Evolutionary conservation across 2,329 filamentous ascomycete genomes (phyloP).

Genomic region (Neonectria ditissima): DNA sequence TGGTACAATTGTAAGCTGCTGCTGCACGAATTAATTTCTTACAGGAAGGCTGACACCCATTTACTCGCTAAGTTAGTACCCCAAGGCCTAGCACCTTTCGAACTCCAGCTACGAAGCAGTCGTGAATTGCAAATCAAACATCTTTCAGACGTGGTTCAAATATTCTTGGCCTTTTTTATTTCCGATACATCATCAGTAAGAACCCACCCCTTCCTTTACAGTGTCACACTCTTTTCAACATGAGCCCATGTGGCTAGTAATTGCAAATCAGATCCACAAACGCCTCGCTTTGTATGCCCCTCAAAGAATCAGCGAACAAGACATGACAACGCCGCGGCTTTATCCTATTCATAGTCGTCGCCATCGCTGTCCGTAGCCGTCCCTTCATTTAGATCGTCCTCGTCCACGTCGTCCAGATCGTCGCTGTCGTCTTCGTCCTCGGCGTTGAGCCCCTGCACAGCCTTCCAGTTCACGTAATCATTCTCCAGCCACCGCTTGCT

Average conservation of each 20-base stretch:
- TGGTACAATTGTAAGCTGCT: background rate
- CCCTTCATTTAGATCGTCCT: slow-evolving; percentile 60
- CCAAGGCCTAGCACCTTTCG: background rate
- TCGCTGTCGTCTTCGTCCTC: slow-evolving; percentile 67
- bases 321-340: background rate
- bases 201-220: background rate
- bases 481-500: slow-evolving; percentile 90
- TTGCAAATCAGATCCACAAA: slow-evolving; percentile 16
- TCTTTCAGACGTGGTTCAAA: background rate
- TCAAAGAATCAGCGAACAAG: slow-evolving; percentile 6
- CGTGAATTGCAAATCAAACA: background rate
- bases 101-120: too few relatives aligned
- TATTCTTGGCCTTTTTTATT: background rate
- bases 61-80: background rate
- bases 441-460: slow-evolving; percentile 76
- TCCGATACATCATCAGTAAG: background rate
- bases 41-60: background rate
- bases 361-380: slow-evolving; percentile 64
- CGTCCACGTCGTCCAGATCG: slow-evolving; percentile 62
- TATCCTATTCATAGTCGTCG: slow-evolving; percentile 53
- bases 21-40: slow-evolving; percentile 4
- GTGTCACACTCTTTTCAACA: background rate
- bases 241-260: background rate
- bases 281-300: slow-evolving; percentile 31
- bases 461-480: slow-evolving; percentile 85